Evolutionary conservation across 345 rosid species (phyloP).

Genomic region (Arabidopsis suecica): DNA sequence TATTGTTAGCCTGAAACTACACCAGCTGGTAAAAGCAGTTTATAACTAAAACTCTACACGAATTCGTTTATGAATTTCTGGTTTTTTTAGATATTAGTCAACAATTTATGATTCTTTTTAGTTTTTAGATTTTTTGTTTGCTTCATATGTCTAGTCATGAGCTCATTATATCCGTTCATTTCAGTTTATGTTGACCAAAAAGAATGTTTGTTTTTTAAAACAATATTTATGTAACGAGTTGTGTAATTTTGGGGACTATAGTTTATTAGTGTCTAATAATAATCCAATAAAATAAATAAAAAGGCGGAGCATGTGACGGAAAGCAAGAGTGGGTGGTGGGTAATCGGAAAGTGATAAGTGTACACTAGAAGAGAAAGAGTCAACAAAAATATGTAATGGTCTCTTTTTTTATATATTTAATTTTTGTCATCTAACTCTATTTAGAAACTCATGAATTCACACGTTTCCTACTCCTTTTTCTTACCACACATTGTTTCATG

Average conservation of each 20-base stretch:
- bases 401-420: conserved; percentile 9
- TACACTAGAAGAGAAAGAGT: conserved; percentile 39
- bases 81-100: neutral
- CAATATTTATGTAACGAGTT: neutral
- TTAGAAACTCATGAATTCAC: conserved; percentile 31
- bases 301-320: conserved; percentile 32
- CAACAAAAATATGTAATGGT: conserved; percentile 23
- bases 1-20: neutral
- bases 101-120: neutral
- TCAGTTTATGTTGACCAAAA: neutral
- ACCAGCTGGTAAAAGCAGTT: neutral
- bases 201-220: neutral
- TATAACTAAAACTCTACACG: neutral
- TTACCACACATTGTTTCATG: conserved; percentile 20
- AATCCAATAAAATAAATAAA: neutral
- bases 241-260: neutral
- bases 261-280: neutral
- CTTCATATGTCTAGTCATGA: neutral
- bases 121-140: neutral
- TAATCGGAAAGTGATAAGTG: conserved; percentile 38
- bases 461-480: conserved; percentile 37
- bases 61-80: neutral
- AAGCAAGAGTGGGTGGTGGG: conserved; percentile 37
- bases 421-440: conserved; percentile 34
- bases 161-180: neutral